phyloP scores from a whole-genome alignment of 345 rosid species.

The Leavenworthia alabamica region DNA sequence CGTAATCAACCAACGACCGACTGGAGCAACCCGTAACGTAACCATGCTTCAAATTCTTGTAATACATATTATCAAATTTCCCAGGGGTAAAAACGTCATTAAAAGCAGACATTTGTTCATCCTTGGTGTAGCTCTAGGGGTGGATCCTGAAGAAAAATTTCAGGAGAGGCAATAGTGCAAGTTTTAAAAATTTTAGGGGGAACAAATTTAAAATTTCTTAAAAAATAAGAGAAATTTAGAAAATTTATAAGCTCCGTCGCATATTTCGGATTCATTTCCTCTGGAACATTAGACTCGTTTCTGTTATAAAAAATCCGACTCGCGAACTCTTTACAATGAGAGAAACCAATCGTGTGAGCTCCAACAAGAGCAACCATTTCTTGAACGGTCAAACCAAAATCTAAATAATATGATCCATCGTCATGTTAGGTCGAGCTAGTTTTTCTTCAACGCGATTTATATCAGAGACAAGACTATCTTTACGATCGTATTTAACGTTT shows the following conservation, averaged over 20 bases:
- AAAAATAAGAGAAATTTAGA: too few species aligned
- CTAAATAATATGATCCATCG: conserved; percentile 35
- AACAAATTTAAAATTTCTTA: too few species aligned
- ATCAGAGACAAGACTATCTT: conserved; percentile 47
- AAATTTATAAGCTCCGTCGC: conserved; percentile 40
- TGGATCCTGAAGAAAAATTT: too few species aligned
- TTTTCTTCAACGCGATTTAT: conserved; percentile 35
- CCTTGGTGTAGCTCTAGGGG: too few species aligned
- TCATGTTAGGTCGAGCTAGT: conserved; percentile 34
- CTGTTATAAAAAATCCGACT: conserved; percentile 39
- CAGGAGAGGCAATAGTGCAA: too few species aligned
- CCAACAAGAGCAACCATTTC: conserved; percentile 65
- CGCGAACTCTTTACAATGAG: conserved; percentile 68
- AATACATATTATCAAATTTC: conserved; percentile 81
- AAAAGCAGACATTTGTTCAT: conserved; percentile 51
- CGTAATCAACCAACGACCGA: conserved; percentile 49
- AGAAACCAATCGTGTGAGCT: conserved; percentile 71
- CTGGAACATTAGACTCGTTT: conserved; percentile 24
- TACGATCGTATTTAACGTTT: conserved; percentile 44
- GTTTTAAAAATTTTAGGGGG: too few species aligned
- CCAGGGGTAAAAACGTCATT: conserved; percentile 61
- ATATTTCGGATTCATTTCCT: conserved; percentile 33
- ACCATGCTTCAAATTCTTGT: conserved; percentile 46
- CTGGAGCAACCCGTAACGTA: conserved; percentile 47
- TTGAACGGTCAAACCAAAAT: conserved; percentile 39